A percentile compares a stretch with the other conserved stretches of the same genome.
Evolutionary conservation across 2,329 filamentous ascomycete genomes (phyloP).

Genomic region (Colletotrichum cordylinicola): DNA sequence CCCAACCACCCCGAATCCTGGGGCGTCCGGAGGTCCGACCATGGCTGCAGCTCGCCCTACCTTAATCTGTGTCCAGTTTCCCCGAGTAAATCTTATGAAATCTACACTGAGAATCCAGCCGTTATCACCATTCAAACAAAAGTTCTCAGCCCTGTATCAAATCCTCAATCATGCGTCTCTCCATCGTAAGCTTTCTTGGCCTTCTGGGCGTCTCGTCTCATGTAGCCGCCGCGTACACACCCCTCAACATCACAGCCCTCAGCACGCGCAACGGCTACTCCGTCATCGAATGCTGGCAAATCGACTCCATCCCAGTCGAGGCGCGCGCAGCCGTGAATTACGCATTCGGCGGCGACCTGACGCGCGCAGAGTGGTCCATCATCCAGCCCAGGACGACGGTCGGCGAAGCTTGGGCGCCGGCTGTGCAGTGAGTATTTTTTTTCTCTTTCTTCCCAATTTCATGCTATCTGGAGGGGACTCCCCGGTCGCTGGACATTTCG

Average conservation of each 20-base stretch:
- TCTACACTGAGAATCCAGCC: not conserved
- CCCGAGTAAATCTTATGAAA: rapidly evolving
- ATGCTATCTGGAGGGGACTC: not conserved
- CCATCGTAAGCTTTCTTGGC: not conserved
- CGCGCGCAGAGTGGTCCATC: conserved; percentile 33
- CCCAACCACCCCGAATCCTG: not conserved
- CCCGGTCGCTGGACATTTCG: not conserved
- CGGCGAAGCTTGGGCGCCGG: conserved; percentile 38
- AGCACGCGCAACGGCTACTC: conserved; percentile 40
- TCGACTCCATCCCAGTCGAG: conserved; percentile 28
- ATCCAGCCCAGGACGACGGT: conserved; percentile 34
- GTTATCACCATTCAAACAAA: rapidly evolving
- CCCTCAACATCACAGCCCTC: conserved; percentile 48
- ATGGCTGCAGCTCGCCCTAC: not conserved
- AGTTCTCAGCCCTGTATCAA: no score
- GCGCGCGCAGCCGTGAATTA: conserved; percentile 36
- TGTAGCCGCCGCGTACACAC: not conserved
- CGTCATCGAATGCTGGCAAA: conserved; percentile 51
- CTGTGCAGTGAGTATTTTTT: conserved; percentile 30
- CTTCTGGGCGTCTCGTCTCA: not conserved
- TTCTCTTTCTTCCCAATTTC: not conserved
- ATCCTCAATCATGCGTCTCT: not conserved
- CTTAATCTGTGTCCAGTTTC: not conserved
- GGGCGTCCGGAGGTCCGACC: not conserved
- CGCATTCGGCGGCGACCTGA: conserved; percentile 30